Conservation (phyloP, 345 rosid genomes). For the Eucalyptus grandis region DNA sequence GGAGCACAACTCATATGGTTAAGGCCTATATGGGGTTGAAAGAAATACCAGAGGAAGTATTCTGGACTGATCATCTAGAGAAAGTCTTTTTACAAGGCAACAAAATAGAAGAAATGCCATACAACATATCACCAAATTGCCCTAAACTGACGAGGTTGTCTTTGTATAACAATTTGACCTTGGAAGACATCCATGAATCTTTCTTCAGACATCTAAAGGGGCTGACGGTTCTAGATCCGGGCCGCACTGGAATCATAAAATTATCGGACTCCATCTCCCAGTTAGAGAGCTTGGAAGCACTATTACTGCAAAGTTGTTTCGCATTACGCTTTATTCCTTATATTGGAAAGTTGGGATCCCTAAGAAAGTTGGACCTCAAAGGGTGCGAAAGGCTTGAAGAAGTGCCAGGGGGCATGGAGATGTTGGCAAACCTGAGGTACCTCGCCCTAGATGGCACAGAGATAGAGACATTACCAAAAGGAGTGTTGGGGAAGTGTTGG, state of each 20-base stretch:
- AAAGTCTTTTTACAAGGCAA: not conserved
- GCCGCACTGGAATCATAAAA: not conserved
- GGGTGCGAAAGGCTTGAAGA: not conserved
- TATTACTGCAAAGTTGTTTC: not conserved
- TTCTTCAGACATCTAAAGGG: not conserved
- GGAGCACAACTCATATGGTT: not conserved
- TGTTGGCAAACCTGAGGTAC: not conserved
- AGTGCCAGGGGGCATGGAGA: constrained; percentile 3
- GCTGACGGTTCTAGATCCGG: not conserved
- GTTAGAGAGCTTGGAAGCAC: not conserved
- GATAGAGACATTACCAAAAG: not conserved
- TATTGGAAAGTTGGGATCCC: not conserved
- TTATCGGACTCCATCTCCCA: not conserved
- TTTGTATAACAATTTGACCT: not conserved
- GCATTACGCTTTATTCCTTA: not conserved
- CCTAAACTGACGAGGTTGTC: not conserved
- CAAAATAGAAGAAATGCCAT: not conserved
- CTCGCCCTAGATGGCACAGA: not conserved
- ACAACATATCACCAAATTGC: not conserved
- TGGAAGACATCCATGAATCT: not conserved
- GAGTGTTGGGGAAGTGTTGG: not conserved
- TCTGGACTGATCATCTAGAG: not conserved
- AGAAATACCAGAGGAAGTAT: not conserved
- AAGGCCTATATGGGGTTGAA: not conserved
- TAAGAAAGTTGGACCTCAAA: not conserved